Percentiles rank a stretch among this genome's conserved stretches.
Conservation (phyloP, 352 stramenopile genomes). For the Globisporangium splendens region DNA sequence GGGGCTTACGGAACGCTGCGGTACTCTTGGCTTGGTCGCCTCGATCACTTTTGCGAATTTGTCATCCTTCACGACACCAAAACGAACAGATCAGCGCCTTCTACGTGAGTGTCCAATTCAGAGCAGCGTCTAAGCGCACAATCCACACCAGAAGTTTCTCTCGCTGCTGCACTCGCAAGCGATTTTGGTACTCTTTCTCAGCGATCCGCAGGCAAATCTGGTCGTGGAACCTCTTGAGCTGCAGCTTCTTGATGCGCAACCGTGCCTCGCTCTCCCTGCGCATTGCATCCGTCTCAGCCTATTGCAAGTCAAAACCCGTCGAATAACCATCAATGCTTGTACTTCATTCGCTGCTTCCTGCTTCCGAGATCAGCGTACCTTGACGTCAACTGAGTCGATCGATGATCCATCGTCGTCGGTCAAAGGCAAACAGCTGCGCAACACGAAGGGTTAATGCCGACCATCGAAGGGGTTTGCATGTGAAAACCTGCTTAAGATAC, state of each 20-base stretch:
- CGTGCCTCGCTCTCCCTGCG: slow-evolving; percentile 30
- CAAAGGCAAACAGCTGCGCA: neutral
- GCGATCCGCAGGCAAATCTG: slow-evolving; percentile 59
- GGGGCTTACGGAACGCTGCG: neutral
- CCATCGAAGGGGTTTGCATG: no score
- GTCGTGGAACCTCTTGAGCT: slow-evolving; percentile 55
- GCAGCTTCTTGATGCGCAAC: slow-evolving; percentile 27
- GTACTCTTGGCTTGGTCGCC: slow-evolving; percentile 12
- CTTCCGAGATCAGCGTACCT: slow-evolving; percentile 1
- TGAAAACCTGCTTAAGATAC: no score
- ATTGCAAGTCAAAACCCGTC: neutral
- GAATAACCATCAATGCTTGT: neutral
- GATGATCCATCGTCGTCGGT: slow-evolving; percentile 6
- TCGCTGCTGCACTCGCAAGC: slow-evolving; percentile 18
- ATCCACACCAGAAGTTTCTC: slow-evolving; percentile 26
- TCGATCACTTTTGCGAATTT: slow-evolving; percentile 37
- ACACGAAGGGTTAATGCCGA: neutral
- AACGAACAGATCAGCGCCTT: neutral
- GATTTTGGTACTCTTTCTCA: slow-evolving; percentile 38
- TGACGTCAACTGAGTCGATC: slow-evolving; percentile 4
- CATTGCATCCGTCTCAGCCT: slow-evolving; percentile 36
- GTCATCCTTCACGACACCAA: slow-evolving; percentile 19
- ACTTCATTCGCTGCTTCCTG: neutral
- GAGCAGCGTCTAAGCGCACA: neutral
- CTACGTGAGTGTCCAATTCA: neutral